phyloP scores from a whole-genome alignment of 148 eudicot genomes.

The Rhododendron griersonianum region DNA sequence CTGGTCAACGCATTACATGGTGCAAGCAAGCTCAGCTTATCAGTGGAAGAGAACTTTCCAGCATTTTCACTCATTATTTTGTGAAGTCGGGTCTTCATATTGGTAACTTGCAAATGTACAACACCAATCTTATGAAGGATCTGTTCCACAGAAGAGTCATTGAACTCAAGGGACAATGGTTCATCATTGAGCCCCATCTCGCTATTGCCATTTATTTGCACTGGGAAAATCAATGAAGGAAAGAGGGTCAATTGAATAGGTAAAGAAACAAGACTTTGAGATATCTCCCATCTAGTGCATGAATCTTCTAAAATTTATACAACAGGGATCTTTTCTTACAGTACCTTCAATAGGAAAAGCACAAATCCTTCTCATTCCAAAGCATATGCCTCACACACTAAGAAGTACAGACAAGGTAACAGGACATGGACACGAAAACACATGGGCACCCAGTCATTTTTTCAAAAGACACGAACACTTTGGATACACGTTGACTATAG shows the following conservation, averaged over 20 bases:
- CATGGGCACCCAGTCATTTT: neutral
- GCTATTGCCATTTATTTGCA: conserved; percentile 22
- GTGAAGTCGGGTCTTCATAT: conserved; percentile 45
- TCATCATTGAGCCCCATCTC: conserved; percentile 31
- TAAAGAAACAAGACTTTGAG: neutral
- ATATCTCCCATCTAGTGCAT: neutral
- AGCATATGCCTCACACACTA: neutral
- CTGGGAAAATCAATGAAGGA: conserved; percentile 12
- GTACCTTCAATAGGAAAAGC: conserved; percentile 3
- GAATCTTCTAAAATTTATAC: neutral
- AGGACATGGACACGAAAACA: neutral
- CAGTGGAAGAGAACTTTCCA: conserved; percentile 27
- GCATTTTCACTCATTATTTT: conserved; percentile 48
- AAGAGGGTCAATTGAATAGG: neutral
- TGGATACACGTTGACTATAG: neutral
- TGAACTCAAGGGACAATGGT: conserved; percentile 31
- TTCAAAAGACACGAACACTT: neutral
- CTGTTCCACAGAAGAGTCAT: conserved; percentile 45
- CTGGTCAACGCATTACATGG: conserved; percentile 24
- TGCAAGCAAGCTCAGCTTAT: conserved; percentile 22
- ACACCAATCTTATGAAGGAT: conserved; percentile 49
- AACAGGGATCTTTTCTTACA: neutral
- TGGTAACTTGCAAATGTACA: conserved; percentile 32
- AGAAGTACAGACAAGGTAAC: neutral
- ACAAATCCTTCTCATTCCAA: neutral